Evolutionary conservation across 73 alveolate species (phyloP).

Genomic region (Halteria grandinella): DNA sequence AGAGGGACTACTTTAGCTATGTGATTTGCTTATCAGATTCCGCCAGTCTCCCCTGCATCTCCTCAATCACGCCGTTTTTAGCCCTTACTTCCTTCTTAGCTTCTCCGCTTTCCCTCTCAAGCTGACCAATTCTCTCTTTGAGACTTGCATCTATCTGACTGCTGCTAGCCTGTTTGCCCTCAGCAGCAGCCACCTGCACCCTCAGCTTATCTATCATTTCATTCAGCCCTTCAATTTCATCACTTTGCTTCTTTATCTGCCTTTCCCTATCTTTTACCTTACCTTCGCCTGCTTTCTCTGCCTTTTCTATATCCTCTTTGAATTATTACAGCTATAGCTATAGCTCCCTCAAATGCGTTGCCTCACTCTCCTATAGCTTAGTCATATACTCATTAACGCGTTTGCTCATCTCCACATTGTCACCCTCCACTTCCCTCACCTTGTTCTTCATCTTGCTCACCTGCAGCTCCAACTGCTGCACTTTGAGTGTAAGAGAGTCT

Average conservation of each 20-base stretch:
- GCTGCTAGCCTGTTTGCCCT: neutral
- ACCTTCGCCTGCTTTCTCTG: slow-evolving; percentile 22
- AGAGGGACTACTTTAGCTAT: neutral
- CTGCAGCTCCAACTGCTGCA: slow-evolving; percentile 37
- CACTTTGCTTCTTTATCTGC: neutral
- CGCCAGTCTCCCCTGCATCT: neutral
- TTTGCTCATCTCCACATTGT: slow-evolving; percentile 8
- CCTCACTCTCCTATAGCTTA: slow-evolving; percentile 9
- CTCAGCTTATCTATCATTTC: slow-evolving; percentile 54
- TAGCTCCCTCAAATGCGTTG: neutral
- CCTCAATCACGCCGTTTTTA: slow-evolving; percentile 12
- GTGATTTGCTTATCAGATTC: neutral
- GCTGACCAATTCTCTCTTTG: slow-evolving; percentile 4
- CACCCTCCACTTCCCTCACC: slow-evolving; percentile 44
- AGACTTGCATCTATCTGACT: slow-evolving; percentile 1
- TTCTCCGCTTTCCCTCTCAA: slow-evolving; percentile 35
- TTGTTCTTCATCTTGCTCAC: slow-evolving; percentile 46
- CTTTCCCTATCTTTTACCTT: slow-evolving; percentile 34
- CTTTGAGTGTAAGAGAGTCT: slow-evolving; percentile 24
- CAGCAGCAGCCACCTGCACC: slow-evolving; percentile 10
- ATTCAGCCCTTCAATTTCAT: slow-evolving; percentile 44
- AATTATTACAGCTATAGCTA: neutral
- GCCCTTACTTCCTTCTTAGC: slow-evolving; percentile 4
- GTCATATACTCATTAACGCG: neutral
- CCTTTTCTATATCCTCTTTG: slow-evolving; percentile 10